Conservation (phyloP, 2,329 filamentous ascomycete species). For the Rhexocercosporidium sp. region DNA sequence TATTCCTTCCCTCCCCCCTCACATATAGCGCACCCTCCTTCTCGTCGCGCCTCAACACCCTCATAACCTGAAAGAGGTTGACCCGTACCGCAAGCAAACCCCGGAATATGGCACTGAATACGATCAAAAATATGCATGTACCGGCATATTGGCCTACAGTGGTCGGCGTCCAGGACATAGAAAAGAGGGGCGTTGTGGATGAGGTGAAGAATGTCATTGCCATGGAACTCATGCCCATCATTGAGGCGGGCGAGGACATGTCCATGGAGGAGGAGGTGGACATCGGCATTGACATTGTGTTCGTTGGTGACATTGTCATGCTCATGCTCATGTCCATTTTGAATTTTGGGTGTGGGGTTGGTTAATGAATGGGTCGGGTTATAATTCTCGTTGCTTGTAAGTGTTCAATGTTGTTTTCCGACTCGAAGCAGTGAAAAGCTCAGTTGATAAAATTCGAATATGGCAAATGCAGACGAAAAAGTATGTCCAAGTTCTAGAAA, state of each 20-base stretch:
- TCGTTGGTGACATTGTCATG: slow-evolving; percentile 2
- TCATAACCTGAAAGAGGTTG: slow-evolving; percentile 20
- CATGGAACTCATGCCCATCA: slow-evolving; percentile 68
- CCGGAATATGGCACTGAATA: slow-evolving; percentile 72
- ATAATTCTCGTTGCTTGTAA: background rate
- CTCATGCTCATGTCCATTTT: slow-evolving; percentile 15
- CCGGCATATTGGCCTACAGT: slow-evolving; percentile 76
- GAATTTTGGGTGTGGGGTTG: background rate
- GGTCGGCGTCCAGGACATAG: slow-evolving; percentile 74
- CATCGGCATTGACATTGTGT: slow-evolving; percentile 16
- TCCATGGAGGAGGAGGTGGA: slow-evolving; percentile 44
- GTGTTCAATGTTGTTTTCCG: background rate
- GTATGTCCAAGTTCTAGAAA: too few species aligned
- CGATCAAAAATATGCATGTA: slow-evolving; percentile 86
- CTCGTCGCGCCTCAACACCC: slow-evolving; percentile 4
- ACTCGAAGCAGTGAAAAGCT: too few species aligned
- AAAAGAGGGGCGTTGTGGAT: slow-evolving; percentile 67
- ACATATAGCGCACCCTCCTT: background rate
- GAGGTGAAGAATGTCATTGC: slow-evolving; percentile 67
- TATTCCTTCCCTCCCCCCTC: background rate
- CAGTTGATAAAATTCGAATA: too few species aligned
- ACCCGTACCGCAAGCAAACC: slow-evolving; percentile 69
- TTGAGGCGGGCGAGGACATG: slow-evolving; percentile 62
- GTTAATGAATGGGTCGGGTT: background rate
- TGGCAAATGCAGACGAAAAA: too few species aligned